These are phyloP conservation scores for Nicotiana knightiana DNA, from an alignment of 257 asterid genomes.

Conservation along the genomic window DNA sequence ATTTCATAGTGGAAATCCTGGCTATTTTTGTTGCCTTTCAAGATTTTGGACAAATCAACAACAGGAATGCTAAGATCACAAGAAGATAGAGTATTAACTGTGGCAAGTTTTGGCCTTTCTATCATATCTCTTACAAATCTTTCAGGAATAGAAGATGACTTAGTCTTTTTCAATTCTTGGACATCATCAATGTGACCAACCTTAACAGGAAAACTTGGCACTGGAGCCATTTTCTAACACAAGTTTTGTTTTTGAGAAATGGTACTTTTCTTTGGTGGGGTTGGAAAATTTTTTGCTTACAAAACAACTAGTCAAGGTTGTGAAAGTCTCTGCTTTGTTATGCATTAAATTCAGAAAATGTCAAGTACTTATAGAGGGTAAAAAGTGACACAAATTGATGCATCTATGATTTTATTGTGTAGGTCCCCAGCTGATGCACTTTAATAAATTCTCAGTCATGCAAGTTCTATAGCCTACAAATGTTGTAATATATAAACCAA, in stretches of 20 bases:
- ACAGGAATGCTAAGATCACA: slow-evolving; percentile 41
- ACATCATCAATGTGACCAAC: slow-evolving; percentile 94
- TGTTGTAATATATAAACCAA: not conserved
- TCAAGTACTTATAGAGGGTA: slow-evolving; percentile 45
- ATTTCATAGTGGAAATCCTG: slow-evolving; percentile 46
- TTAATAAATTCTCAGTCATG: slow-evolving; percentile 24
- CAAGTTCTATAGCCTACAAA: slow-evolving; percentile 15
- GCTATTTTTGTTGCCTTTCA: slow-evolving; percentile 21
- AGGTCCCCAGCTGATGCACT: slow-evolving; percentile 26
- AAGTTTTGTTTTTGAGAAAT: not conserved
- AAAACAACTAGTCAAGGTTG: not conserved
- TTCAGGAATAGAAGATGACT: slow-evolving; percentile 51
- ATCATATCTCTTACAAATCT: slow-evolving; percentile 61
- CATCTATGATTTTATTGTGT: slow-evolving; percentile 14
- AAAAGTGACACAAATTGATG: not conserved
- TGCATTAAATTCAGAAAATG: slow-evolving; percentile 19
- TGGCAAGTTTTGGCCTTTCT: slow-evolving; percentile 49
- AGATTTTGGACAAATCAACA: slow-evolving; percentile 66
- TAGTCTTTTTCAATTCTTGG: slow-evolving; percentile 59
- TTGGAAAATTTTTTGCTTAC: not conserved
- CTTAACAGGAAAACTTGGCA: slow-evolving; percentile 37
- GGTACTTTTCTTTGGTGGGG: not conserved
- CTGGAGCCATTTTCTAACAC: slow-evolving; percentile 54
- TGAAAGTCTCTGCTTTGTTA: slow-evolving; percentile 10
- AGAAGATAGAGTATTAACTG: slow-evolving; percentile 19